A percentile compares a stretch with the other conserved stretches of the same genome.
phyloP scores from a whole-genome alignment of 768 basidiomycete genomes.

The Thelephora ganbajun region DNA sequence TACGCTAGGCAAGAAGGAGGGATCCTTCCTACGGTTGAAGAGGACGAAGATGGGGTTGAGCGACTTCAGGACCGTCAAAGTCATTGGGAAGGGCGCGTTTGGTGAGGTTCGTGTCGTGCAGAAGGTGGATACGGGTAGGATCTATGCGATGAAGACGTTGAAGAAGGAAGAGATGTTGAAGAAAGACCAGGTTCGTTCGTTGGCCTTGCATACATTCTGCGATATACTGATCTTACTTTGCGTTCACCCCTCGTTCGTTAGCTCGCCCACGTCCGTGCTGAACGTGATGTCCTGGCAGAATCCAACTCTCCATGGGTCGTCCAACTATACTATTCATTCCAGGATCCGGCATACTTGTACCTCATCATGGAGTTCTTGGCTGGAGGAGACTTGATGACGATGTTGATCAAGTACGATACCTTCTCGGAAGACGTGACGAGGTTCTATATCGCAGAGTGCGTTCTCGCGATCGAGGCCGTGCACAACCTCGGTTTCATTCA shows the following conservation, averaged over 20 bases:
- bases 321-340: slow-evolving; percentile 96
- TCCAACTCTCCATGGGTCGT: slow-evolving; percentile 95
- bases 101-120: slow-evolving; percentile 95
- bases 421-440: slow-evolving; percentile 96
- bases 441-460: slow-evolving; percentile 98
- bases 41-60: slow-evolving; percentile 83
- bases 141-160: slow-evolving; percentile 98
- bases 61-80: slow-evolving; percentile 94
- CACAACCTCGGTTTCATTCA: slow-evolving; percentile 97
- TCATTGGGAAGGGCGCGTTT: slow-evolving; percentile 98
- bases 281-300: slow-evolving; percentile 92
- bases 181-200: slow-evolving; percentile 75
- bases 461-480: slow-evolving; percentile 93
- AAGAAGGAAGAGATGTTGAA: slow-evolving; percentile 98
- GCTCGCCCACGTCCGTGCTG: slow-evolving; percentile 96
- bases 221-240: slow-evolving; percentile 3
- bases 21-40: slow-evolving; percentile 73
- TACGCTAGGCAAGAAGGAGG: slow-evolving; percentile 79
- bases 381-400: slow-evolving; percentile 98
- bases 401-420: slow-evolving; percentile 99
- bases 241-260: slow-evolving; percentile 16
- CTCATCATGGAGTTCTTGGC: slow-evolving; percentile 99
- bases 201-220: not conserved
- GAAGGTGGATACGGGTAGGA: slow-evolving; percentile 93
- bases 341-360: slow-evolving; percentile 84